Base-by-base conservation (phyloP, 2,329 filamentous ascomycete genomes). In the Ploettnerulaceae sp. region DNA sequence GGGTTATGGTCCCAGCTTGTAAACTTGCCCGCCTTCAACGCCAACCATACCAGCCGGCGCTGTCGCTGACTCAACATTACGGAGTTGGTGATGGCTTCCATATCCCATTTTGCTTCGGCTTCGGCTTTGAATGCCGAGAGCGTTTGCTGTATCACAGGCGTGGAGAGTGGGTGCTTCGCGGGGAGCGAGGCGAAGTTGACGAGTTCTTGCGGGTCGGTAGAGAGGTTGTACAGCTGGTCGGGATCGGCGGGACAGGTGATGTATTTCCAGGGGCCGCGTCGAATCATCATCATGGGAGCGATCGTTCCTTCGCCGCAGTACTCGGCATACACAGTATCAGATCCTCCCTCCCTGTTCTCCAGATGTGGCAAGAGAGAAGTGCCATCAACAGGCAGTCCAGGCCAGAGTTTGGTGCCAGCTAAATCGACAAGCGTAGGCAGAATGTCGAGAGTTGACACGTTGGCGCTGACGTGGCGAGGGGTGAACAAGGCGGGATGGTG, bases 281-380 rank as follows among this genome's bases (percentile, higher is more conserved):
- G 82, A 62, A 96, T 96, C 90, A 96, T 96, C 75, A 95, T 88
- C 47, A 94, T 78, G 1, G 90, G 90, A 4, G 86, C 82, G 46
- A 95, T 75, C 1, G 90, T 95, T 37, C 90, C 90, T 68, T 96
- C 90, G 39, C 89, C 90, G 62, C 91, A 95, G 70, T 96, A 96
- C 70, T 96, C 90, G 51, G 89, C 89, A 59, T 91, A 85, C n/a
- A 93, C 89, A 8, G 86, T 93, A 65, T 96, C 89, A 51, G 84
- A 82, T 31, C 79, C 81, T 24, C 70, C 71, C n/a, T 77, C 67
- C 17, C 69, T 68, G 40, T 79, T 80, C 58, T 82, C 71, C 25
- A 94, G 74, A 61, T 91, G 84, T n/a, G 87, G 87, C 51, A 90
- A 69, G 57, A 96, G 74, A 31, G 86, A 93, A 24, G 81, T 73